Evolutionary conservation across 768 basidiomycete species (phyloP).

Genomic region (Calvatia gigantea): DNA sequence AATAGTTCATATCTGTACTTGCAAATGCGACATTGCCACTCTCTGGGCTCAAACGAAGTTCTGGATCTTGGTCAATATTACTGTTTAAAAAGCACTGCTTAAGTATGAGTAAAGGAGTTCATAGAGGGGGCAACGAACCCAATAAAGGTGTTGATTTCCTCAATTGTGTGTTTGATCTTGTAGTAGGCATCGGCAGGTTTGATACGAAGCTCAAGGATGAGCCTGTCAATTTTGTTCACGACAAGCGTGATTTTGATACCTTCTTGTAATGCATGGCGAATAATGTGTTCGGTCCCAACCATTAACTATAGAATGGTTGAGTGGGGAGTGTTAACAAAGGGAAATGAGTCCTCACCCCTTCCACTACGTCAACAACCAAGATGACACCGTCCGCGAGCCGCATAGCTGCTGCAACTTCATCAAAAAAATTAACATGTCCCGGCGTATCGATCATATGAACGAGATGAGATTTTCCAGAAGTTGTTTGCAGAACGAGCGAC

Average conservation of each 20-base stretch:
- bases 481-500: constrained; percentile 84
- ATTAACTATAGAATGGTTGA: constrained; percentile 57
- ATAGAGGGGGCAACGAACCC: constrained; percentile 46
- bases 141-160: constrained; percentile 96
- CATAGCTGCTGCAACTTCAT: constrained; percentile 89
- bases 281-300: constrained; percentile 86
- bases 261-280: constrained; percentile 89
- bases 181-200: constrained; percentile 97
- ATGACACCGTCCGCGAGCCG: constrained; percentile 89
- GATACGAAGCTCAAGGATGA: constrained; percentile 94
- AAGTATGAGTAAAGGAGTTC: not conserved
- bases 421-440: constrained; percentile 98
- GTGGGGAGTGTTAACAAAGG: constrained; percentile 11
- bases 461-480: constrained; percentile 88
- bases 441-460: constrained; percentile 96
- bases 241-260: constrained; percentile 86
- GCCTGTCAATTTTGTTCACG: constrained; percentile 96
- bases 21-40: constrained; percentile 96
- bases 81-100: constrained; percentile 29
- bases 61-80: constrained; percentile 85
- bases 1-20: constrained; percentile 96
- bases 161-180: constrained; percentile 98
- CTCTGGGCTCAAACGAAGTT: constrained; percentile 88
- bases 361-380: constrained; percentile 96
- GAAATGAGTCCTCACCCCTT: constrained; percentile 65